Evolutionary conservation across 768 basidiomycete genomes (phyloP), one percentile per base, ranked within the genome.

Genomic region (Obba rivulosa): DNA sequence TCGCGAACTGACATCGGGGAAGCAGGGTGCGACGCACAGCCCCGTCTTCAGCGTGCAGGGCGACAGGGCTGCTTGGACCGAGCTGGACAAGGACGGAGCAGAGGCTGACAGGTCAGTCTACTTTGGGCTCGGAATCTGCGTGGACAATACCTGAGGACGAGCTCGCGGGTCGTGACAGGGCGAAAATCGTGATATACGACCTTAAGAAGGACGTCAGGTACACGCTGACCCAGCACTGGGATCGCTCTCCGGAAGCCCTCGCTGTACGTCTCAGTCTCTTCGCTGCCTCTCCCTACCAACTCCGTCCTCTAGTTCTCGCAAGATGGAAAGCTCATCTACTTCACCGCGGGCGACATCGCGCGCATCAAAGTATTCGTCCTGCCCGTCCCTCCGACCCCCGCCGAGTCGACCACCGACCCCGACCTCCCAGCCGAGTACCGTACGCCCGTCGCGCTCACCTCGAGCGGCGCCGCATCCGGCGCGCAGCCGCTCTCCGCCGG

Each of bases 51-150:
- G 73, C 49, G 66, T 68, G 3, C 67, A 79, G 40, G 88, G 85
- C 0, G 75, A 75, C 42, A 85, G 85, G 64, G 81, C 80, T 2
- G 92, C 87, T 1, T 98, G 94, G 94, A 67, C 90, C 34, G 88
- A 97, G 64, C 77, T 93, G 52, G 81, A 84, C 44, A 64, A 86
- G 60, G 92, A 97, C 57, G 93, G 94, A 2, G 86, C 93, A 56
- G 94, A 97, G 66, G 76, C 85, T 44, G 94, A 95, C 66, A 79
- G 86, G 83, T 81, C 50, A 47, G 35, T 41, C 21, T 24, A 13
- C 5, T 5, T 31, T 31, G 13, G 5, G 13, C 5, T 31, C 13
- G 28, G 5, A 31, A 7, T 13, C 13, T 31, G 13, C 28, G 13
- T 31, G 18, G 10, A 16, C 18, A 16, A 21, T 23, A 31, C 28